phyloP scores from a whole-genome alignment of 2,329 filamentous ascomycete genomes.

The Dichotomopilus funicola region DNA sequence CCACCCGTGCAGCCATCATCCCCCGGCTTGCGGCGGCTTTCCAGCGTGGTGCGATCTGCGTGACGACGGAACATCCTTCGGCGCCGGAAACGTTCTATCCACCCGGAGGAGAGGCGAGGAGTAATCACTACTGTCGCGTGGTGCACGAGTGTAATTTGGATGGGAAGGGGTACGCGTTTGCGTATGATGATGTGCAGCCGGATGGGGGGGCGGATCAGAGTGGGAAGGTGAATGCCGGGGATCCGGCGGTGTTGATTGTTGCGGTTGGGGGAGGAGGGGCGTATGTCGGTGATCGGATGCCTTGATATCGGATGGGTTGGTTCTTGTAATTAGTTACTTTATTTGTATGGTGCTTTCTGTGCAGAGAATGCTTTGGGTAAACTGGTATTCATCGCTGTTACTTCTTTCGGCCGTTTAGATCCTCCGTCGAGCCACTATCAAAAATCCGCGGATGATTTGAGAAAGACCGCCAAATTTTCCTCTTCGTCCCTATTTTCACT shows the following conservation, averaged over 20 bases:
- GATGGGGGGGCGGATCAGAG: slow-evolving; percentile 46
- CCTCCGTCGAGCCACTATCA: no score
- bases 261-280: slow-evolving; percentile 40
- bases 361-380: background rate
- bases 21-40: slow-evolving; percentile 42
- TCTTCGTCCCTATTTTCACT: background rate
- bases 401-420: background rate
- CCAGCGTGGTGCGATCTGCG: slow-evolving; percentile 51
- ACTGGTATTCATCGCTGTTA: background rate
- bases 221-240: slow-evolving; percentile 48
- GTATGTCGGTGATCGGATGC: slow-evolving; percentile 22
- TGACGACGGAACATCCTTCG: slow-evolving; percentile 36
- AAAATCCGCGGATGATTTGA: background rate
- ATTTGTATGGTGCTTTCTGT: background rate
- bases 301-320: background rate
- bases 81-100: slow-evolving; percentile 32
- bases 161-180: slow-evolving; percentile 52
- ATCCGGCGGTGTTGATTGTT: slow-evolving; percentile 43
- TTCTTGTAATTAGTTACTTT: background rate
- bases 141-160: slow-evolving; percentile 50
- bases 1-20: slow-evolving; percentile 38
- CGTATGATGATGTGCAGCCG: slow-evolving; percentile 54
- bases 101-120: slow-evolving; percentile 30
- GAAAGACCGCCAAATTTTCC: background rate
- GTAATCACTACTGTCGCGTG: slow-evolving; percentile 53